Base-by-base conservation (phyloP, 2,329 filamentous ascomycete genomes). In the Fusarium temperatum region DNA sequence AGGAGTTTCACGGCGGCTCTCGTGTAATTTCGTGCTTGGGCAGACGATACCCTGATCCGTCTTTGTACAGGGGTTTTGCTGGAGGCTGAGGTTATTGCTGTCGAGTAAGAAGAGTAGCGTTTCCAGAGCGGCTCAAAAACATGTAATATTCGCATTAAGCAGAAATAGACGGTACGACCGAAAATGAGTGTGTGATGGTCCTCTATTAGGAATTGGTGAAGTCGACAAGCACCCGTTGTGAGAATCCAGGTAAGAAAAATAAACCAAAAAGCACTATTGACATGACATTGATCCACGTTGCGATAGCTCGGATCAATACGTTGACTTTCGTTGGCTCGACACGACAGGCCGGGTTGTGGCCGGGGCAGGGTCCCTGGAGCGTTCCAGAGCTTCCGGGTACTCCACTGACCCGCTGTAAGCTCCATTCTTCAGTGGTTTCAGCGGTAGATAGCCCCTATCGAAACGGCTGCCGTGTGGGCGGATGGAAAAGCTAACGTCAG, bases 221-320 rank as follows among this genome's bases (percentile, higher is more conserved):
- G 53, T 63, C 44, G 56, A 45, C 41, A 38, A 32, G 36, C 26
- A 60, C 54, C 35, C 53, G 60, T 58, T 66, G 59, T 32, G 47
- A 63, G 63, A 58, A 58, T 41, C 44, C 72, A 60, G 53, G 61
- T 62, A 54, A 41, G 54, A 60, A 62, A 63, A 77, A 63, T 51
- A 74, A 66, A 63, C 64, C 56, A 63, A 53, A 63, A 68, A 62
- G 47, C 44, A 54, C 38, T 63, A 48, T 57, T 62, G 41, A 73
- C 62, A 70, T 75, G 68, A 65, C 72, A 75, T 70, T 74, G 50
- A 66, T 69, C 73, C 73, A 71, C 61, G 75, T 78, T 75, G 73
- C 72, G 69, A 77, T 76, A 74, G 59, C 72, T 73, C 45, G 60
- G 59, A 62, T 71, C 58, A 74, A 41, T 58, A 74, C 48, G 60